Base-by-base conservation (phyloP, 805 yeast species). In the Kazachstania kunashirensis region DNA sequence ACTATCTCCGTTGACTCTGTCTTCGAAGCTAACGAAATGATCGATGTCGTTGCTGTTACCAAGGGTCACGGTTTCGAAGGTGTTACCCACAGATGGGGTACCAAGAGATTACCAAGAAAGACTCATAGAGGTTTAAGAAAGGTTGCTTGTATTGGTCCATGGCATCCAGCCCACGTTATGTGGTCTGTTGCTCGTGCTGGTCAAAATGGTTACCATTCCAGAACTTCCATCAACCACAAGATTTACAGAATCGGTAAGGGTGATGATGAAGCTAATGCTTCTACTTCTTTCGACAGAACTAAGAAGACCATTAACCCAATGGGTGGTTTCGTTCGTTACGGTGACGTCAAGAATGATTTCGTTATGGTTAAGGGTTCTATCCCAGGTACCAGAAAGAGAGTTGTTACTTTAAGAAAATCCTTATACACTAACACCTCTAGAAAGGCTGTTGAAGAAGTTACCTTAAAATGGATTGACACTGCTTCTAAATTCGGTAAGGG, bases 21-120 rank as follows among this genome's bases (percentile, higher is more conserved):
- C 62, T 82, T 92, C 68, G 98, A 89, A 79, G 94, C 92, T 77
- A 84, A 86, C 75, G 98, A 92, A 79, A 79, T 84, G 81, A 79
- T 92, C 61, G 99, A 92, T 63, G 97, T 84, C 63, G 82, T 92
- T 65, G 99, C 96, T 66, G 95, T 92, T 66, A 92, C 98, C 82
- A 89, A 84, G 80, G 99, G 99, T 92, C 96, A 92, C 79, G 99
- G 99, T 80, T 88, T 84, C 85, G 98, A 92, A 76, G 99, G 99
- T 88, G 96, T 89, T 65, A 92, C 99, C 77, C 96, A 88, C 86
- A 85, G 99, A 84, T 92, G 97, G 97, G 99, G 99, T 70, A 92
- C 98, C 83, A 94, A 88, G 88, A 88, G 83, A 80, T 78, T 92
- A 61, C 98, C 99, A 75, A 86, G 99, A 79, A 92, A 92, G 94